phyloP scores from a whole-genome alignment of 208 protist genomes.

The Leishmania martiniquensis region DNA sequence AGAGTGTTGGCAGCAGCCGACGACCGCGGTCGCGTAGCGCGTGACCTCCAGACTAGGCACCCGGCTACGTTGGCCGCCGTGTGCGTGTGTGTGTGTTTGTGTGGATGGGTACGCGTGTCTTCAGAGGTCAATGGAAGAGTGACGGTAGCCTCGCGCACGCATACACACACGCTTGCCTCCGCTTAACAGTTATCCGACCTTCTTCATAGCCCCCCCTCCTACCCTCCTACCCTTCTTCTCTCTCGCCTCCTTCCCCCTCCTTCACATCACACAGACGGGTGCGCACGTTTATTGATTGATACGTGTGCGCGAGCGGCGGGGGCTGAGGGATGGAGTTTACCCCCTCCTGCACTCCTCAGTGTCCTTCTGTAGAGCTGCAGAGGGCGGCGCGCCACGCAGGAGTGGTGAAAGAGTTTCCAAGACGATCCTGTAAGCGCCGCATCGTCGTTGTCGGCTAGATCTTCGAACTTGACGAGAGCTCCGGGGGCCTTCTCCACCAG shows the following conservation, averaged over 20 bases:
- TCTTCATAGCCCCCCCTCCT: background rate
- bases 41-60: no score
- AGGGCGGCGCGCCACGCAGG: background rate
- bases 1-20: background rate
- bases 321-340: background rate
- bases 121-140: background rate
- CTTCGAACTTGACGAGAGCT: background rate
- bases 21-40: background rate
- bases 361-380: background rate
- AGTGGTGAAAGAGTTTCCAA: background rate
- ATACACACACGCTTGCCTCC: slow-evolving; percentile 5
- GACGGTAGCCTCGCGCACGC: background rate
- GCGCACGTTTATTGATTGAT: no score
- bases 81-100: background rate
- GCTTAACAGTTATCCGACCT: background rate
- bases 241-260: no score
- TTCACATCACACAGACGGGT: no score
- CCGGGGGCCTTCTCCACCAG: background rate
- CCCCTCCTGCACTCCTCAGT: background rate
- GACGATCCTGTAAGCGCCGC: background rate
- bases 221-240: background rate
- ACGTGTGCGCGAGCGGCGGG: no score
- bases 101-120: no score
- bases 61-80: background rate
- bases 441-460: background rate